phyloP scores from a whole-genome alignment of 805 yeast species.

The Hermanozyma aechmeae region DNA sequence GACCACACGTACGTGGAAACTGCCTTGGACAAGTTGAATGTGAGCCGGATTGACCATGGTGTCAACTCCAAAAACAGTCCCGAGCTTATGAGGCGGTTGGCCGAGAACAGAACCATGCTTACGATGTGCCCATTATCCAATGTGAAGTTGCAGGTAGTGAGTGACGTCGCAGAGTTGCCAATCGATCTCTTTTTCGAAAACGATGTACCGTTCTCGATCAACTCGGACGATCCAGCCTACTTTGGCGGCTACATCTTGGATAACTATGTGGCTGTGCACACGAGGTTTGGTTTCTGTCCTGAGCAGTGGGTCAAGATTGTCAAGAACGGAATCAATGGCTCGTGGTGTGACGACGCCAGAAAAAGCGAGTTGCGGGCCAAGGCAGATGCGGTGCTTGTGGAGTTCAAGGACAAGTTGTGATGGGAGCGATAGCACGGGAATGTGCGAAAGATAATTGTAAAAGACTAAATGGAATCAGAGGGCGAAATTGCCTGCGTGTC shows the following conservation, averaged over 20 bases:
- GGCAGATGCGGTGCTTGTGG: constrained; percentile 39
- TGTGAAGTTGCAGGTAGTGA: constrained; percentile 65
- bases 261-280: constrained; percentile 60
- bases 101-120: constrained; percentile 46
- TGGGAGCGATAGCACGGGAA: too few species aligned
- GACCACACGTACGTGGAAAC: constrained; percentile 57
- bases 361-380: constrained; percentile 37
- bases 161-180: constrained; percentile 60
- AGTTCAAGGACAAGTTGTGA: too few species aligned
- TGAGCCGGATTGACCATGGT: constrained; percentile 75
- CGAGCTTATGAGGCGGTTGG: constrained; percentile 47
- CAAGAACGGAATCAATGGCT: constrained; percentile 56
- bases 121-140: constrained; percentile 75
- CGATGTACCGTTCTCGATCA: constrained; percentile 63
- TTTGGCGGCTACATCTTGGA: constrained; percentile 81
- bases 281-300: constrained; percentile 51
- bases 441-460: too few species aligned
- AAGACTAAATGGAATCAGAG: too few species aligned
- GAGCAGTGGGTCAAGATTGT: constrained; percentile 60
- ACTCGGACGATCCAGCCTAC: constrained; percentile 58
- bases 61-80: constrained; percentile 52
- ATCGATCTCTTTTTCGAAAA: constrained; percentile 49
- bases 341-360: constrained; percentile 58
- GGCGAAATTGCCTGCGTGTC: too few species aligned
- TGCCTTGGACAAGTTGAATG: constrained; percentile 44